Conservation (phyloP, 139 green algal species). For the Spirogloea muscicola region DNA sequence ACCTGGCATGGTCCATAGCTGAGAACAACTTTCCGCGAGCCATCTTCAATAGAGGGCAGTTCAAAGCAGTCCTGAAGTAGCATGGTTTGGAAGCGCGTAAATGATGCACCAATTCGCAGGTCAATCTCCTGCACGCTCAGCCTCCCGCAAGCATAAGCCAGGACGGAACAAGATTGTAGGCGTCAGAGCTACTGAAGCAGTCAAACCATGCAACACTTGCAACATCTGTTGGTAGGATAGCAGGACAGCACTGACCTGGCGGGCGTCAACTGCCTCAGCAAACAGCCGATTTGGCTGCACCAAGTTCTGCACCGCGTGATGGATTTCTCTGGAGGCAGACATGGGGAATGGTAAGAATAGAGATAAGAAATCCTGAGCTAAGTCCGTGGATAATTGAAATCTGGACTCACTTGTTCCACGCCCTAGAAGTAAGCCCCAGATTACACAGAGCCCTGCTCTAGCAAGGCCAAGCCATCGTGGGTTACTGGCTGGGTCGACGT, state of each 20-base stretch:
- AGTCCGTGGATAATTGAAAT: too few relatives aligned
- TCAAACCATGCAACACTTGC: neutral
- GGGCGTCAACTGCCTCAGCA: slow-evolving; percentile 81
- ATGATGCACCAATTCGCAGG: slow-evolving; percentile 86
- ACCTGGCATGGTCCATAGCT: slow-evolving; percentile 64
- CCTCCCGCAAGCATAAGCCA: neutral
- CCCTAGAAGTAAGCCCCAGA: too few relatives aligned
- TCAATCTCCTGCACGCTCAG: slow-evolving; percentile 90
- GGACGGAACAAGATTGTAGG: neutral
- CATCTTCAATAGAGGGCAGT: neutral
- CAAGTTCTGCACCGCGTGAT: slow-evolving; percentile 48
- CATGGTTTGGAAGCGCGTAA: slow-evolving; percentile 94
- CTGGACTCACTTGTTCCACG: too few relatives aligned
- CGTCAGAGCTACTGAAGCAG: neutral
- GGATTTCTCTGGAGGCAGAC: slow-evolving; percentile 45
- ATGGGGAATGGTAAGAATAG: too few relatives aligned
- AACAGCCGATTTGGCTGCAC: slow-evolving; percentile 64
- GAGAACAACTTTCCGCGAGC: slow-evolving; percentile 58
- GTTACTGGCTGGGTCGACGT: neutral
- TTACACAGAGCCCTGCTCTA: too few relatives aligned
- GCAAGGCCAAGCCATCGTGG: too few relatives aligned
- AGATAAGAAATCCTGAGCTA: too few relatives aligned
- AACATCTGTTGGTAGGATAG: too few relatives aligned
- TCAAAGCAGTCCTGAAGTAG: slow-evolving; percentile 68
- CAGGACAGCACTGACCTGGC: slow-evolving; percentile 44